phyloP scores from a whole-genome alignment of 352 stramenopile species.

The Phytophthora cryptogea region DNA sequence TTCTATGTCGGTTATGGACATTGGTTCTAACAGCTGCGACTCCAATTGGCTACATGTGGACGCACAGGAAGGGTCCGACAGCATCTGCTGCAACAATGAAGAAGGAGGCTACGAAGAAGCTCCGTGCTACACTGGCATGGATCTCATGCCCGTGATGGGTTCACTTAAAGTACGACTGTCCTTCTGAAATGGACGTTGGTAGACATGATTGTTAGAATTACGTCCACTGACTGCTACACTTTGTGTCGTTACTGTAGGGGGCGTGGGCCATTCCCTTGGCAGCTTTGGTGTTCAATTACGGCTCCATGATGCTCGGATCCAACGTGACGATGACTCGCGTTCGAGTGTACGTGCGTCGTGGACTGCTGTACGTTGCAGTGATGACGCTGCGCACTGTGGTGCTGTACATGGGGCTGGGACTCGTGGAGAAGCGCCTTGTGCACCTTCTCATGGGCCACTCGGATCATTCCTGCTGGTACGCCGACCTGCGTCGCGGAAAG shows the following conservation, averaged over 20 bases:
- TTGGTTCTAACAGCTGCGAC: conserved; percentile 46
- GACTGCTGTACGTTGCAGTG: conserved; percentile 56
- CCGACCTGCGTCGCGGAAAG: conserved; percentile 51
- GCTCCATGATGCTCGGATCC: conserved; percentile 60
- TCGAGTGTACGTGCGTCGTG: conserved; percentile 58
- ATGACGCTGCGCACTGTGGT: conserved; percentile 72
- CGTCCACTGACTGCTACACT: background rate
- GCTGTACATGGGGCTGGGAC: conserved; percentile 66
- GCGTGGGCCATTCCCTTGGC: conserved; percentile 69
- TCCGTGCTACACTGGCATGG: conserved; percentile 77
- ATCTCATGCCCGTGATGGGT: conserved; percentile 49
- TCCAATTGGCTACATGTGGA: conserved; percentile 69
- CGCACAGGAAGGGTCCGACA: conserved; percentile 30
- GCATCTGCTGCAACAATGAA: conserved; percentile 64
- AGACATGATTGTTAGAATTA: background rate
- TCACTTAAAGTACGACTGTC: conserved; percentile 41
- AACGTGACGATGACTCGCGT: conserved; percentile 54
- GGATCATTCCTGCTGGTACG: conserved; percentile 61
- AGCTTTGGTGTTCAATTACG: conserved; percentile 71
- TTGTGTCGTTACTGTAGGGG: conserved; percentile 35
- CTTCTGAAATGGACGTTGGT: background rate
- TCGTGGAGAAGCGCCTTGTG: conserved; percentile 51
- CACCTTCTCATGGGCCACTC: conserved; percentile 41
- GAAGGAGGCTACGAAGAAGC: conserved; percentile 21
- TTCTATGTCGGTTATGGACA: conserved; percentile 6